phyloP scores from a whole-genome alignment of 1,139 yeast species.

The Zygoascus sp. region DNA sequence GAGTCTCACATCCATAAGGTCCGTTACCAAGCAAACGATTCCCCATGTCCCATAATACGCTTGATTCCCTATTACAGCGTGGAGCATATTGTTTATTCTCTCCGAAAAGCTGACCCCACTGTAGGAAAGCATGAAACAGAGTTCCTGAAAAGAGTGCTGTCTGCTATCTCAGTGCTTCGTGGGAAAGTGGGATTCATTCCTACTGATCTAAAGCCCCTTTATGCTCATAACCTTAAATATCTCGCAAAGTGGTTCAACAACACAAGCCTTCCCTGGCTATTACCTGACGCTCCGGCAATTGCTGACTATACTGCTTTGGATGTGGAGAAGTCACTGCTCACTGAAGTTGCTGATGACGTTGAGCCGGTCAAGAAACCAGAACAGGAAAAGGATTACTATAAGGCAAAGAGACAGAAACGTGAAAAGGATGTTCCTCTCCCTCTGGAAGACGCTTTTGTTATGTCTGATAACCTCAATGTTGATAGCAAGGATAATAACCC shows the following conservation, averaged over 20 bases:
- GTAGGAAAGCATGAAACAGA: conserved; percentile 19
- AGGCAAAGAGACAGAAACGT: conserved; percentile 60
- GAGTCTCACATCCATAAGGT: conserved; percentile 35
- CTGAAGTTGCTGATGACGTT: conserved; percentile 54
- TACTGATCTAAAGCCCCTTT: conserved; percentile 72
- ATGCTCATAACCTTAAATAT: conserved; percentile 60
- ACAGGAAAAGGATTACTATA: conserved; percentile 43
- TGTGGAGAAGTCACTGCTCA: conserved; percentile 71
- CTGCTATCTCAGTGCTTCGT: conserved; percentile 78
- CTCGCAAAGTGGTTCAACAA: conserved; percentile 55
- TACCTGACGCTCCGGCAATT: conserved; percentile 67
- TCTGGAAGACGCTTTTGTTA: conserved; percentile 16
- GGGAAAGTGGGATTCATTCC: conserved; percentile 83
- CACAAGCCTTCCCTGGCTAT: conserved; percentile 56
- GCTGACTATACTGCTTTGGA: conserved; percentile 62
- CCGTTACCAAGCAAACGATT: conserved; percentile 19
- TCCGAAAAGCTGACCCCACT: conserved; percentile 2
- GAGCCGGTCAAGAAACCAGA: conserved; percentile 30
- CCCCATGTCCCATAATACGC: conserved; percentile 50
- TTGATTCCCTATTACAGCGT: conserved; percentile 74
- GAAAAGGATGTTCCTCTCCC: conserved; percentile 35
- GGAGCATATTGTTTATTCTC: conserved; percentile 50
- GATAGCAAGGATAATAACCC: conserved; percentile 7
- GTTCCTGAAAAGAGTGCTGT: conserved; percentile 62
- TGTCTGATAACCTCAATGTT: conserved; percentile 10